Base-by-base conservation (phyloP, 148 eudicot genomes). In the Nepenthes mirabilis region DNA sequence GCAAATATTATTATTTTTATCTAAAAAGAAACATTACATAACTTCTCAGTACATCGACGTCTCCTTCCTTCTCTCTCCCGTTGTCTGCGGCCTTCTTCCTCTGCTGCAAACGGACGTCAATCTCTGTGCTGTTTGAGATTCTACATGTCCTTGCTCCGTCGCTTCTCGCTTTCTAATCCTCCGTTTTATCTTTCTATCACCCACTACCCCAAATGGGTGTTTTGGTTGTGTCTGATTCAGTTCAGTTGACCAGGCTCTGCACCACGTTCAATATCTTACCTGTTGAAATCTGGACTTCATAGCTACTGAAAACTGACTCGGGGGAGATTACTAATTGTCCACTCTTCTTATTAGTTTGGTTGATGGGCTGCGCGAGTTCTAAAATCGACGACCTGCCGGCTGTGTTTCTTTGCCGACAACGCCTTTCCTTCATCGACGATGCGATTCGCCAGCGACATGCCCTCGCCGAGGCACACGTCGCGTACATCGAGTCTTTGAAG, bases 371-470 rank as follows among this genome's bases (percentile, higher is more conserved):
- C 36, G 75, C 84, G 0, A 75, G 59, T 63, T 93, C 99, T 2
- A 93, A 93, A 65, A 66, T 72, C 33, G 99, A 93, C 47, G 99
- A 93, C 57, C 65, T 79, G 0, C 95, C 95, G 70, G 99, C 97
- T 61, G 90, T 93, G 8, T 63, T 57, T 1, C 74, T 89, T 1
- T 93, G 99, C 78, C 82, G 87, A 0, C 75, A 86, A 0, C 78
- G 99, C 0, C 72, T 90, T 6, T n/a, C 52, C 0, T 76, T 66
- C 33, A 70, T 93, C 5, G 80, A 85, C 66, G 60, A 71, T 1
- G 89, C 99, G 1, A 65, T 89, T 2, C 81, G 68, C 1, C 83
- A 75, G 4, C 83, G 99, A 2, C 86, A 75, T 66, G 74, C 71
- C 2, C 63, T 93, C 34, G 77, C 99, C 2, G 87, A 84, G 7